Conservation (phyloP, 106 monocot genomes). For the Phalaenopsis equestris region DNA sequence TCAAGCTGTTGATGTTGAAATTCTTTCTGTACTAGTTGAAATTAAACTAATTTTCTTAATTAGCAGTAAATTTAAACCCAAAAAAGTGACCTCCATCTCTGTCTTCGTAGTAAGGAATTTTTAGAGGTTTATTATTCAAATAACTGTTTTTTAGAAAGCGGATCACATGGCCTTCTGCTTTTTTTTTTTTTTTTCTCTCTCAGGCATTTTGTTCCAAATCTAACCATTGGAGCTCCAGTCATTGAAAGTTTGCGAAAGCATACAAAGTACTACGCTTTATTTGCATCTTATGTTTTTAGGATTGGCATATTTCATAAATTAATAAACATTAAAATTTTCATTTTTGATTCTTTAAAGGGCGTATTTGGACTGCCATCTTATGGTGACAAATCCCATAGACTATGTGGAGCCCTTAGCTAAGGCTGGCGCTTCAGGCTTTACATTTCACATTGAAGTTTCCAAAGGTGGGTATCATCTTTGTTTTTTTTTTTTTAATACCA, state of each 20-base stretch:
- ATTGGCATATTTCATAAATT: neutral
- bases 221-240: conserved; percentile 96
- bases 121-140: neutral
- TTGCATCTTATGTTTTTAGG: neutral
- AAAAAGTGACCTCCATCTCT: neutral
- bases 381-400: conserved; percentile 93
- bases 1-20: neutral
- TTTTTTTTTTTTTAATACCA: neutral
- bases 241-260: conserved; percentile 88
- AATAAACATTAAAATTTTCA: neutral
- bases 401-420: conserved; percentile 87
- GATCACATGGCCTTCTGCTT: neutral
- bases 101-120: neutral
- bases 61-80: neutral
- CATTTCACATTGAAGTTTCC: conserved; percentile 93
- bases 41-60: neutral
- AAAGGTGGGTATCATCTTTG: conserved; percentile 41
- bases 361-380: conserved; percentile 98
- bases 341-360: conserved; percentile 39
- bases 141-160: neutral
- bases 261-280: conserved; percentile 39
- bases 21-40: neutral
- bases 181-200: neutral
- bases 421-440: conserved; percentile 99
- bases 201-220: conserved; percentile 98